These are phyloP conservation scores for Aspergillus calidoustus DNA, from an alignment of 2,329 filamentous ascomycete species.

Conservation along the genomic window DNA sequence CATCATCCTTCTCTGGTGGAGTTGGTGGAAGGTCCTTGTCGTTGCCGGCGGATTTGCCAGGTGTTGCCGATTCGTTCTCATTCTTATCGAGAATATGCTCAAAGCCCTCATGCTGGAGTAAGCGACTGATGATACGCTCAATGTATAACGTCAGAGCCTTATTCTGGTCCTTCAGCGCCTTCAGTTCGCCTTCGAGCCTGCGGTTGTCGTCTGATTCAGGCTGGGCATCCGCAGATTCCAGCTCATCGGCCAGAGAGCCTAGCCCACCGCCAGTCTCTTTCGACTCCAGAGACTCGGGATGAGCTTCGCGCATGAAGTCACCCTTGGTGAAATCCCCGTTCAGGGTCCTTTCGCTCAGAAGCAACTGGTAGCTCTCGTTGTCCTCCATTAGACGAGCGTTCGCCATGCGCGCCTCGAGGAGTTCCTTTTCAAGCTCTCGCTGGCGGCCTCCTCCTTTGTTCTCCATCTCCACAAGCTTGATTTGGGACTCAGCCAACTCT, in stretches of 20 bases:
- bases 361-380: slow-evolving; percentile 95
- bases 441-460: slow-evolving; percentile 87
- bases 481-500: slow-evolving; percentile 91
- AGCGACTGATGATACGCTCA: slow-evolving; percentile 96
- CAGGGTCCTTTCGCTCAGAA: slow-evolving; percentile 91
- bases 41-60: slow-evolving; percentile 35
- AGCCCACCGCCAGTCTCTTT: slow-evolving; percentile 46
- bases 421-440: slow-evolving; percentile 85
- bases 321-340: slow-evolving; percentile 88
- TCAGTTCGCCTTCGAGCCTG: slow-evolving; percentile 79
- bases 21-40: slow-evolving; percentile 87
- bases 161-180: slow-evolving; percentile 86
- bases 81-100: slow-evolving; percentile 90
- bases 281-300: slow-evolving; percentile 49
- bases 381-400: slow-evolving; percentile 97
- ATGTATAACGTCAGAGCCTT: slow-evolving; percentile 97
- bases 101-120: slow-evolving; percentile 92
- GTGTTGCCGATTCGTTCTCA: slow-evolving; percentile 51
- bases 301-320: slow-evolving; percentile 70
- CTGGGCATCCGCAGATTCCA: slow-evolving; percentile 70
- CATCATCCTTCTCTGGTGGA: slow-evolving; percentile 60
- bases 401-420: slow-evolving; percentile 92
- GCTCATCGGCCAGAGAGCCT: slow-evolving; percentile 80
- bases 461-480: slow-evolving; percentile 92
- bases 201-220: slow-evolving; percentile 64